phyloP scores from a whole-genome alignment of 768 basidiomycete genomes.

The Auricularia sp. region DNA sequence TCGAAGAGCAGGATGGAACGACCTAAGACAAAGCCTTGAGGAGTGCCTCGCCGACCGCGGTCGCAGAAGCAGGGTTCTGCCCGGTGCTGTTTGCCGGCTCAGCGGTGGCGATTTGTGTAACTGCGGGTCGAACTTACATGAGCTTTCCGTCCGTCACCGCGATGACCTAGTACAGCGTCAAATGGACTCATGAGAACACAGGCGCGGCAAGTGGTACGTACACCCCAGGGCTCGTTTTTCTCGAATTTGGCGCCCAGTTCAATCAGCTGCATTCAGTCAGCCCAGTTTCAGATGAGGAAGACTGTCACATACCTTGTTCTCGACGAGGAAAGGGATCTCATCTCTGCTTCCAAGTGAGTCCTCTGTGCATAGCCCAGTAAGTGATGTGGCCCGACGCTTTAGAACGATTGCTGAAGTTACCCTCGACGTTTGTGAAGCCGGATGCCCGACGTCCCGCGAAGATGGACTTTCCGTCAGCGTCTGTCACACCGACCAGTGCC shows the following conservation, averaged over 20 bases:
- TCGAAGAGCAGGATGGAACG: too few relatives aligned
- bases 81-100: constrained; percentile 45
- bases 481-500: constrained; percentile 50
- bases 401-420: not conserved
- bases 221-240: constrained; percentile 50
- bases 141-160: not conserved
- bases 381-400: not conserved
- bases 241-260: constrained; percentile 57
- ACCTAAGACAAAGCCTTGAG: constrained; percentile 33
- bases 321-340: constrained; percentile 63
- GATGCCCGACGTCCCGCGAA: constrained; percentile 50
- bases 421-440: constrained; percentile 66
- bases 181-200: not conserved
- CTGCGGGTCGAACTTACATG: not conserved
- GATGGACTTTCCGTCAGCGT: constrained; percentile 51
- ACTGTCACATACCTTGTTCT: constrained; percentile 32
- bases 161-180: not conserved
- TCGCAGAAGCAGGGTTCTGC: constrained; percentile 65
- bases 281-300: not conserved
- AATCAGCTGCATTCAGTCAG: constrained; percentile 25
- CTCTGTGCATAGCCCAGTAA: not conserved
- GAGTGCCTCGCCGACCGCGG: constrained; percentile 44
- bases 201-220: constrained; percentile 24
- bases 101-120: constrained; percentile 31
- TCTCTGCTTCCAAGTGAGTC: constrained; percentile 11